Base-by-base conservation (phyloP, 2,329 filamentous ascomycete genomes). In the Fusarium miscanthi region DNA sequence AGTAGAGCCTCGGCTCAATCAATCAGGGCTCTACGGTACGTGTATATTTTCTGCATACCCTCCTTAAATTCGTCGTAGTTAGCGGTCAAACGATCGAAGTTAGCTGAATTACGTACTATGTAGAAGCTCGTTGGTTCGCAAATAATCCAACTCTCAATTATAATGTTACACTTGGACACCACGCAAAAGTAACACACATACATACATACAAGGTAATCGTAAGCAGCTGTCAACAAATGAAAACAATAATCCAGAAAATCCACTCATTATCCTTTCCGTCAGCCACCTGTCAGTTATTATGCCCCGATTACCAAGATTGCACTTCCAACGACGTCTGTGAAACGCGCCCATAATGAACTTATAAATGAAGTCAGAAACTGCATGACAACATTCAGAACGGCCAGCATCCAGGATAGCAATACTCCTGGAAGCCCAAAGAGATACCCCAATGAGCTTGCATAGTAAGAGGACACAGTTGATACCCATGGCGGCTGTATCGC, bases 401-500 rank as follows among this genome's bases (percentile, higher is more conserved):
- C 33, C 19, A 16, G 27, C 10, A 27, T 37, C 49, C 35, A 53
- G 35, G 23, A 41, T 41, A 40, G 19, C 49, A 30, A 17, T n/a
- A 16, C 33, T 8, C 10, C 14, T 14, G 11, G 23, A 41, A 27
- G 25, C 14, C 23, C 35, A n/a, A 53, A 27, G 25, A 40, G 16
- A 33, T 17, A 75, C 31, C 25, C 57, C 45, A 27, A 51, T 4
- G 49, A 40, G 23, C 35, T 27, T 17, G 14, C 40, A 27, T 27
- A 41, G 40, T 53, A 53, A 30, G 35, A 53, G 35, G 17, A 9
- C 4, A 21, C 37, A 41, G 25, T 53, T 17, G 63, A 49, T 48
- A 59, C 31, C 56, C 57, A 66, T 31, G 62, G 63, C 7, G 40
- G 21, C 5, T 42, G 45, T 16, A 61, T 62, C 17, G 62, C 61